phyloP scores from a whole-genome alignment of 139 green algal genomes.

The Chlorella sorokiniana region DNA sequence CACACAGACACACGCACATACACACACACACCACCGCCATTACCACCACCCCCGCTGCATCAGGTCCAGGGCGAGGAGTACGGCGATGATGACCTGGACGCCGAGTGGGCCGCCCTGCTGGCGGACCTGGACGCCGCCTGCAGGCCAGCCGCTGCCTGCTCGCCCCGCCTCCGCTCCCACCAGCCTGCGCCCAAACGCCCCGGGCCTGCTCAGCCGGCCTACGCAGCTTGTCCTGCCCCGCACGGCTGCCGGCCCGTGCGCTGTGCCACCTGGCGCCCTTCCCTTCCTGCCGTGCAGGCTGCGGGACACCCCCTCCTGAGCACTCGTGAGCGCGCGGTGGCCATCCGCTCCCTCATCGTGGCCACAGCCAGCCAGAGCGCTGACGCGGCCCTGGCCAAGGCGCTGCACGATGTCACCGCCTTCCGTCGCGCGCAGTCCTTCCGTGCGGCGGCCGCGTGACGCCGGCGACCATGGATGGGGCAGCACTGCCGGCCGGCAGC shows the following conservation, averaged over 20 bases:
- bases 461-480: too few relatives aligned
- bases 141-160: slow-evolving; percentile 1
- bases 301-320: not conserved
- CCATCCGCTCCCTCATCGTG: slow-evolving; percentile 41
- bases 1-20: too few relatives aligned
- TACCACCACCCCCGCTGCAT: too few relatives aligned
- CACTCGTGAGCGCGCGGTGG: slow-evolving; percentile 12
- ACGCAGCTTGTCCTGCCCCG: too few relatives aligned
- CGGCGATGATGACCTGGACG: slow-evolving; percentile 22
- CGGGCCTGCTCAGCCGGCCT: too few relatives aligned
- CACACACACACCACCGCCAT: too few relatives aligned
- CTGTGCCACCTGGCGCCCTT: not conserved
- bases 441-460: not conserved
- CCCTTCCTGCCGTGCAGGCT: not conserved
- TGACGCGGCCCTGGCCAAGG: slow-evolving; percentile 18
- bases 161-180: not conserved
- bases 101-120: slow-evolving; percentile 26
- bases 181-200: too few relatives aligned
- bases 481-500: too few relatives aligned
- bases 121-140: slow-evolving; percentile 16
- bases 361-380: slow-evolving; percentile 27
- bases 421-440: slow-evolving; percentile 2
- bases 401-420: slow-evolving; percentile 4
- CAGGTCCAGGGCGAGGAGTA: slow-evolving; percentile 23
- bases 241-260: too few relatives aligned